Conservation (phyloP, 2,329 filamentous ascomycete genomes). For the Paramyrothecium sp. region DNA sequence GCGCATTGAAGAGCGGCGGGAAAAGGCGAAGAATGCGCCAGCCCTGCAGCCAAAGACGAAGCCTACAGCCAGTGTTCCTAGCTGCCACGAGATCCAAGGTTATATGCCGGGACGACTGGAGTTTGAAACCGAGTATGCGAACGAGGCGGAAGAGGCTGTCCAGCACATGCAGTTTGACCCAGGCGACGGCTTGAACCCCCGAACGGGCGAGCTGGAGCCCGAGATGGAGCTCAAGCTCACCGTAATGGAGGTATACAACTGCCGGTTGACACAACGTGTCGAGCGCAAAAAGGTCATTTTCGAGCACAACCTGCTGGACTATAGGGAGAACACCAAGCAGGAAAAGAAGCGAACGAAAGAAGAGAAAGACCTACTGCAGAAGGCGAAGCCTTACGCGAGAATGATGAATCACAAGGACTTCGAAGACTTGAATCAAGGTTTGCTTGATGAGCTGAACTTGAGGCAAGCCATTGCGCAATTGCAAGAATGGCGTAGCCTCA, state of each 20-base stretch:
- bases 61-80: conserved; percentile 89
- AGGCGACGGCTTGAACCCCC: conserved; percentile 84
- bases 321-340: conserved; percentile 81
- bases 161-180: conserved; percentile 98
- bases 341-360: conserved; percentile 98
- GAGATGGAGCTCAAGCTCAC: conserved; percentile 98
- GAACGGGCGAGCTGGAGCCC: conserved; percentile 83
- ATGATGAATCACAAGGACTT: conserved; percentile 97
- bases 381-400: conserved; percentile 90
- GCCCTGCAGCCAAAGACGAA: conserved; percentile 90
- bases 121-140: conserved; percentile 96
- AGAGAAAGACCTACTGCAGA: conserved; percentile 85
- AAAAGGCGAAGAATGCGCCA: conserved; percentile 79
- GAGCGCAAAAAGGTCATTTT: conserved; percentile 97
- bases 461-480: conserved; percentile 86
- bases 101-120: conserved; percentile 98
- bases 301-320: conserved; percentile 90
- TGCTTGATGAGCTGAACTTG: conserved; percentile 88
- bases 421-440: conserved; percentile 76
- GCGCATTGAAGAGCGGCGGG: conserved; percentile 87
- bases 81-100: conserved; percentile 96
- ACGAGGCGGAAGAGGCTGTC: conserved; percentile 96
- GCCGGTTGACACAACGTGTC: conserved; percentile 82
- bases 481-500: conserved; percentile 87
- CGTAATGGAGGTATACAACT: conserved; percentile 98